A percentile compares a stretch with the other conserved stretches of the same genome.
Conservation (phyloP, 768 basidiomycete genomes). For the Phaffia tasmanica region DNA sequence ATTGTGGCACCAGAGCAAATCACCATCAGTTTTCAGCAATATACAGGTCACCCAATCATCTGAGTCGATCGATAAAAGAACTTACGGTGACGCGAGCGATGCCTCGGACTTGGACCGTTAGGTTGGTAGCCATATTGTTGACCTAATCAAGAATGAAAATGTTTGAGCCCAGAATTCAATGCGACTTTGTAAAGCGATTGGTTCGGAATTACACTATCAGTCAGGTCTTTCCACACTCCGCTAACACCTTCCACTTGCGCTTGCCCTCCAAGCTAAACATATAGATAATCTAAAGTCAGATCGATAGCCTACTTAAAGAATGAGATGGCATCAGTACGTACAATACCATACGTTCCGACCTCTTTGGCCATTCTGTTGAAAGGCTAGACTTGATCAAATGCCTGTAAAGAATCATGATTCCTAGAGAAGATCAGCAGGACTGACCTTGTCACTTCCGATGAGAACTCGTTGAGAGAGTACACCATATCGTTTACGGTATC, state of each 20-base stretch:
- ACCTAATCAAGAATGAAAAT: neutral
- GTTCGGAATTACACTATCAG: slow-evolving; percentile 63
- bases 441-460: slow-evolving; percentile 33
- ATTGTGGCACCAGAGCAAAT: neutral
- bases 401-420: too few species aligned
- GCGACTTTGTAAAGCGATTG: neutral
- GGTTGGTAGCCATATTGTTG: slow-evolving; percentile 29
- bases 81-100: slow-evolving; percentile 72
- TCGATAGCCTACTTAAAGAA: too few species aligned
- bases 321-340: too few species aligned
- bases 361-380: slow-evolving; percentile 33
- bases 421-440: too few species aligned
- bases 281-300: too few species aligned
- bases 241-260: slow-evolving; percentile 26
- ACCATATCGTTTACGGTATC: slow-evolving; percentile 40
- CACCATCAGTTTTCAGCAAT: neutral
- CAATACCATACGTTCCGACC: slow-evolving; percentile 70
- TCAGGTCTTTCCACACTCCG: slow-evolving; percentile 52
- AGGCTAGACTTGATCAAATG: slow-evolving; percentile 29
- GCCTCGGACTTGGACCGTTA: slow-evolving; percentile 85
- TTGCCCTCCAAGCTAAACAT: slow-evolving; percentile 23
- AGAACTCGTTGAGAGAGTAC: slow-evolving; percentile 32
- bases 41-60: too few species aligned
- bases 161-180: neutral
- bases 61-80: slow-evolving; percentile 26